Base-by-base conservation (phyloP, 2,329 filamentous ascomycete genomes). In the Byssochlamys sp. region DNA sequence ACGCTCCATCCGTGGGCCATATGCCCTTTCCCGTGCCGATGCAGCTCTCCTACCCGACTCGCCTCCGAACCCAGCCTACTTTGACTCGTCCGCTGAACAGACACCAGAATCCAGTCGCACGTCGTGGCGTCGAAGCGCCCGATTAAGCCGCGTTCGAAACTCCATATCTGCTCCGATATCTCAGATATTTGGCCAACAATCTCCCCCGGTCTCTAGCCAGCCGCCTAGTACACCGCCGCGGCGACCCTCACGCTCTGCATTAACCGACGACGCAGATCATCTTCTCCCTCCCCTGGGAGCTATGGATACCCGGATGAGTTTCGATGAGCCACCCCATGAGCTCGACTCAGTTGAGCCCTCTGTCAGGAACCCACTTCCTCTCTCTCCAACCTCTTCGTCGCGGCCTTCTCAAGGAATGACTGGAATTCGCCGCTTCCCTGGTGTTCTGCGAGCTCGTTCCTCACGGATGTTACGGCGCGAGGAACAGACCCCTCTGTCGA, bases 401-500 rank as follows among this genome's bases (percentile, higher is more conserved):
- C 66, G 67, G 52, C 67, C 67, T 27, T 63, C 61, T 58, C 67
- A 71, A 55, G 66, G 65, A 19, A 62, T 72, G 53, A 63, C 68
- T 52, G 65, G 67, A 33, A 64, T 71, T 59, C 70, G 75, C 55
- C 70, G 74, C 29, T 67, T 78, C 31, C 73, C 75, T 24, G 70
- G 69, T 50, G 66, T 75, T 27, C 63, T 81, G 12, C 76, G 83
- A 58, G 75, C 82, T 59, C 74, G 82, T 56, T 77, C 82, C 52
- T 79, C 81, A 25, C 73, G 83, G 55, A 69, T 80, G 28, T 69
- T 79, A 56, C 75, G 80, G 31, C 77, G 78, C 60, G 82, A 85
- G 64, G 84, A 87, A 64, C 83, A 85, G 65, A 83, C 82, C 2
- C 81, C 81, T 66, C 72, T 86, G 31, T 85, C 84, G 50, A 77